Conservation (phyloP, 169 alveolate species). For the Theileria orientalis region DNA sequence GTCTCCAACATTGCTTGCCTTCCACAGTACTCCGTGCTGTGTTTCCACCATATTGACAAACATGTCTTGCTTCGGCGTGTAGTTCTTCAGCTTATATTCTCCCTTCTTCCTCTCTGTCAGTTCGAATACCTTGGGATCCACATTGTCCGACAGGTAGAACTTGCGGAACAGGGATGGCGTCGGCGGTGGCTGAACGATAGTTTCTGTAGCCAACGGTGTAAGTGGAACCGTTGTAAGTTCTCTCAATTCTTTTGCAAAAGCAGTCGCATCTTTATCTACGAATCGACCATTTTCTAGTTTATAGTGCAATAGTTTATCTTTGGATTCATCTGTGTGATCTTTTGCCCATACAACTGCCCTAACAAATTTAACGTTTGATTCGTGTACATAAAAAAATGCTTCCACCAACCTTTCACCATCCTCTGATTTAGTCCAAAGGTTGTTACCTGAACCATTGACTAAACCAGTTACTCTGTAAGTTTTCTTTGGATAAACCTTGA, state of each 20-base stretch:
- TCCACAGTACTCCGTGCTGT: neutral
- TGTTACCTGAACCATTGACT: neutral
- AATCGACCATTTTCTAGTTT: neutral
- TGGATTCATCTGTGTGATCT: neutral
- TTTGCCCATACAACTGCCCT: neutral
- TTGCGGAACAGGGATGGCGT: neutral
- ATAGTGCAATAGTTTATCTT: neutral
- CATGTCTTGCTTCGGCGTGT: neutral
- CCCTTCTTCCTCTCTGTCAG: neutral
- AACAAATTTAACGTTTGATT: neutral
- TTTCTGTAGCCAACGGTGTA: neutral
- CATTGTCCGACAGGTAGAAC: neutral
- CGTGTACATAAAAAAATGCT: neutral
- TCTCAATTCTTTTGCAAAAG: neutral
- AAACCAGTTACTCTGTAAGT: neutral
- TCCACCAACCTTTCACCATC: neutral
- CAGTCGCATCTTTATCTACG: neutral
- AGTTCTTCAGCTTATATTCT: neutral
- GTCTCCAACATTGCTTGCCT: too few species aligned
- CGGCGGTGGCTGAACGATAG: neutral
- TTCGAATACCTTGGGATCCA: neutral
- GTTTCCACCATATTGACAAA: neutral
- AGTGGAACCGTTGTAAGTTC: neutral
- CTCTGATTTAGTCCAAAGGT: neutral
- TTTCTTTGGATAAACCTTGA: neutral